Base-by-base conservation (phyloP, 306 rosid species). In the Datisca glomerata region DNA sequence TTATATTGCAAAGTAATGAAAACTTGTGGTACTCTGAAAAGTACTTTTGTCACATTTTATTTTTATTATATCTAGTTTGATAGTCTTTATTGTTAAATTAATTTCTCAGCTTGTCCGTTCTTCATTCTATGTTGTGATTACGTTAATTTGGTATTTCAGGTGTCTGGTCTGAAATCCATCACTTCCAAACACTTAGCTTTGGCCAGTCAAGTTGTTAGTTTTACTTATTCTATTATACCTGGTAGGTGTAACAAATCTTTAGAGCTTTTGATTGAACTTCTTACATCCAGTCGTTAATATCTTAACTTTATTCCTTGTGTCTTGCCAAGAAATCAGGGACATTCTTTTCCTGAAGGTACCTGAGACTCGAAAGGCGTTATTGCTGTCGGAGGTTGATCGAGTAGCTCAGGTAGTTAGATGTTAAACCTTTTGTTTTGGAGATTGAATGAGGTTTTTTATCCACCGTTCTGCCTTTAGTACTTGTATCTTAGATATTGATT, bases 151-250 rank as follows among this genome's bases (percentile, higher is more conserved):
- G 11, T 51, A 33, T 56, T 63, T 59, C 67, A 91, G 98, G 98
- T 84, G 68, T 91, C 96, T 49, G 96, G 98, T 65, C 57, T 91
- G 79, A 91, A 91, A 92, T 91, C 98, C 48, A 91, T 91, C 61
- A 91, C 98, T 42, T 84, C 98, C 50, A 91, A 91, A 60, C 98
- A 91, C 62, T 59, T 91, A 60, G 98, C 98, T n/a, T 59, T 91
- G 71, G 98, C 98, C 47, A 91, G 98, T 73, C 98, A 91, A 78
- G 96, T 85, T 55, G 78, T 91, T 63, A 80, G 94, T 75, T 84
- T 91, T 42, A 65, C 59, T 17, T 75, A 70, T 66, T 77, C 76
- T 54, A 78, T 78, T 57, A 71, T 91, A 67, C 98, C 94, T 22
- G 96, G 98, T 91, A 69, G n/a, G 81, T 48, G n/a, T n/a, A 28